A percentile compares a stretch with the other conserved stretches of the same genome.
Conservation (phyloP, 352 stramenopile species). For the Phytophthora fragariae region DNA sequence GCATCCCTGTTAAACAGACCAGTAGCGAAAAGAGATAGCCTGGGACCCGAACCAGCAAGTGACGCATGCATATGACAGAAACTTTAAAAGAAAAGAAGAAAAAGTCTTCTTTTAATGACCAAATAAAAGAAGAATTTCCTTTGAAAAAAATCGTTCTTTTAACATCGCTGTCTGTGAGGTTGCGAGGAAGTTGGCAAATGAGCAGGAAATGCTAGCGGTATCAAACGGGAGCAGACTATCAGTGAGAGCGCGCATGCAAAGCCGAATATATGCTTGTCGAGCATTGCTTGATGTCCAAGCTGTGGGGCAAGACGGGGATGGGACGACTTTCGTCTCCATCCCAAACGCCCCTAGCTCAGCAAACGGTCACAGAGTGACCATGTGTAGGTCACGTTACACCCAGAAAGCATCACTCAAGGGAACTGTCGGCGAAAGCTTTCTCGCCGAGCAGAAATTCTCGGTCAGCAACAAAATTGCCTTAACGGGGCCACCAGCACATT, state of each 20-base stretch:
- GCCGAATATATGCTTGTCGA: background rate
- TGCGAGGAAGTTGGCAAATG: constrained; percentile 7
- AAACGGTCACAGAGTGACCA: background rate
- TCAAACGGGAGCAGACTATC: background rate
- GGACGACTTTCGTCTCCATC: background rate
- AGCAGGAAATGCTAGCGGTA: background rate
- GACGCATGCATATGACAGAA: too few species aligned
- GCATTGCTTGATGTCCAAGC: background rate
- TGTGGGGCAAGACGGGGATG: background rate
- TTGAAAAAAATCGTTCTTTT: too few species aligned
- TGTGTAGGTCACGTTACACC: background rate
- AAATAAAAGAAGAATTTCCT: too few species aligned
- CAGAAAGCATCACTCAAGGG: background rate
- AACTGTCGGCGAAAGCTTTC: background rate
- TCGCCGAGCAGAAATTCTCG: background rate
- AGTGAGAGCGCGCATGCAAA: background rate
- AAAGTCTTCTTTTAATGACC: too few species aligned
- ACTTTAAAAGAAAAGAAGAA: too few species aligned
- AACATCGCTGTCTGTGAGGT: too few species aligned
- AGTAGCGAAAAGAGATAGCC: too few species aligned
- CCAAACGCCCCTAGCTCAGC: background rate
- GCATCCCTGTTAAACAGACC: too few species aligned
- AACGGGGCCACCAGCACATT: background rate
- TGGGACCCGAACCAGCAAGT: too few species aligned
- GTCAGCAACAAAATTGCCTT: background rate